Percentiles rank a stretch among this genome's conserved stretches.
Conservation (phyloP, 345 rosid species). For the Atalantia buxifolia region DNA sequence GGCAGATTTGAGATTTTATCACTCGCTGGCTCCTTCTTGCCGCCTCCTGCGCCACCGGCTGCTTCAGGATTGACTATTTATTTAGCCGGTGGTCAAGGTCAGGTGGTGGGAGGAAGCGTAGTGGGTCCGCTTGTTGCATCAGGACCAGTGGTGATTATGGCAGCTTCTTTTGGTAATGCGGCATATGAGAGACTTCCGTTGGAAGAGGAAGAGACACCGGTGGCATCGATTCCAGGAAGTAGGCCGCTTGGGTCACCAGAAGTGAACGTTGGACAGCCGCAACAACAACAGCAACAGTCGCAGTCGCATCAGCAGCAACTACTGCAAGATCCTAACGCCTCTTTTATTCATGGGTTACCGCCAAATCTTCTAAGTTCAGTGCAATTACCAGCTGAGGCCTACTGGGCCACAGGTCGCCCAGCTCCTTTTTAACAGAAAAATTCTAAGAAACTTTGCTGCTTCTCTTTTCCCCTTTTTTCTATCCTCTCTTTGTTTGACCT, state of each 20-base stretch:
- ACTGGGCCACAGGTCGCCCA: constrained; percentile 68
- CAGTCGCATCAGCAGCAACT: constrained; percentile 50
- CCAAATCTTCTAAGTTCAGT: constrained; percentile 75
- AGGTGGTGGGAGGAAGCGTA: constrained; percentile 88
- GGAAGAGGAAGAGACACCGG: constrained; percentile 64
- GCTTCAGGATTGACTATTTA: constrained; percentile 83
- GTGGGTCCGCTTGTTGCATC: constrained; percentile 78
- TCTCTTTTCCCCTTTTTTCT: background rate
- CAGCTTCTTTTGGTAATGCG: constrained; percentile 98
- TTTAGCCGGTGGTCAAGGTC: constrained; percentile 96
- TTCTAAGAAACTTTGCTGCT: constrained; percentile 1
- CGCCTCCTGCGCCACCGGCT: constrained; percentile 95
- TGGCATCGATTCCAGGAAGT: constrained; percentile 27
- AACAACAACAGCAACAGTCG: constrained; percentile 23
- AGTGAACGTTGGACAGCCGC: constrained; percentile 5
- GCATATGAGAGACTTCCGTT: constrained; percentile 85
- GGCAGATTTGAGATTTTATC: constrained; percentile 94
- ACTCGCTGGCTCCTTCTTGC: constrained; percentile 80
- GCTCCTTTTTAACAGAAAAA: constrained; percentile 33
- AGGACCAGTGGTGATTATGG: constrained; percentile 91
- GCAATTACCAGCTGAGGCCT: constrained; percentile 67
- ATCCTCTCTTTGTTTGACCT: constrained; percentile 17
- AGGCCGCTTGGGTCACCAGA: constrained; percentile 41
- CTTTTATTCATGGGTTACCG: constrained; percentile 70
- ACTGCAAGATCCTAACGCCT: constrained; percentile 61